Percentiles rank a stretch among this genome's conserved stretches.
phyloP scores from a whole-genome alignment of 2,329 filamentous ascomycete genomes.

The Exophiala mesophila region DNA sequence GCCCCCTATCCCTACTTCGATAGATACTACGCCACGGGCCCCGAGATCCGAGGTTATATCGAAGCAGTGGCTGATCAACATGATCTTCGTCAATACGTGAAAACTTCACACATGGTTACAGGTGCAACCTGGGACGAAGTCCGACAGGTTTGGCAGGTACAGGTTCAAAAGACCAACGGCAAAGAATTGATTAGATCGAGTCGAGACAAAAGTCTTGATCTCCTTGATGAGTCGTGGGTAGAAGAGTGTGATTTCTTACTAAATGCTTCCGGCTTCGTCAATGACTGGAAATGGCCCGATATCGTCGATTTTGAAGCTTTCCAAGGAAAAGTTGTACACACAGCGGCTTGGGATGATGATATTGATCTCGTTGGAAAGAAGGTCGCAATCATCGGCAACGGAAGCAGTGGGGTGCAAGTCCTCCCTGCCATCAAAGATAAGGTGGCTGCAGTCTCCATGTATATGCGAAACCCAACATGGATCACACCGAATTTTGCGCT shows the following conservation, averaged over 20 bases:
- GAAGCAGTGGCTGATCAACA: slow-evolving; percentile 10
- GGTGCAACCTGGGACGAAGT: slow-evolving; percentile 12
- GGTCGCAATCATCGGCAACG: slow-evolving; percentile 60
- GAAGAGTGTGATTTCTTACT: slow-evolving; percentile 6
- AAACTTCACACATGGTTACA: slow-evolving; percentile 38
- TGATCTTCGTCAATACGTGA: slow-evolving; percentile 49
- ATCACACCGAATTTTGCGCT: slow-evolving; percentile 20
- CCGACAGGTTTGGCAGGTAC: slow-evolving; percentile 14
- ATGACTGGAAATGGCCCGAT: slow-evolving; percentile 28
- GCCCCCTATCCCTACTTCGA: slow-evolving; percentile 10
- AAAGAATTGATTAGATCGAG: not conserved
- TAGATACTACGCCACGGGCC: slow-evolving; percentile 3
- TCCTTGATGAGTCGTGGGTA: not conserved
- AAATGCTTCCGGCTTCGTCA: slow-evolving; percentile 31
- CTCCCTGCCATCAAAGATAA: slow-evolving; percentile 17
- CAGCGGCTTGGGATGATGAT: slow-evolving; percentile 40
- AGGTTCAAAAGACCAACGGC: slow-evolving; percentile 1
- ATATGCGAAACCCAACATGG: slow-evolving; percentile 26
- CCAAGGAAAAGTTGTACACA: slow-evolving; percentile 25
- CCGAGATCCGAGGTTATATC: slow-evolving; percentile 13
- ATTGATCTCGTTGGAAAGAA: slow-evolving; percentile 47
- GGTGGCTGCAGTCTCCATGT: slow-evolving; percentile 24
- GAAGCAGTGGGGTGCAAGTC: slow-evolving; percentile 55
- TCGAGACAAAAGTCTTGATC: too few species aligned
- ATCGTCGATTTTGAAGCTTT: slow-evolving; percentile 26